A percentile compares a stretch with the other conserved stretches of the same genome.
Evolutionary conservation across 1,139 yeast genomes (phyloP).

Genomic region (Hyphopichia pseudoburtonii): DNA sequence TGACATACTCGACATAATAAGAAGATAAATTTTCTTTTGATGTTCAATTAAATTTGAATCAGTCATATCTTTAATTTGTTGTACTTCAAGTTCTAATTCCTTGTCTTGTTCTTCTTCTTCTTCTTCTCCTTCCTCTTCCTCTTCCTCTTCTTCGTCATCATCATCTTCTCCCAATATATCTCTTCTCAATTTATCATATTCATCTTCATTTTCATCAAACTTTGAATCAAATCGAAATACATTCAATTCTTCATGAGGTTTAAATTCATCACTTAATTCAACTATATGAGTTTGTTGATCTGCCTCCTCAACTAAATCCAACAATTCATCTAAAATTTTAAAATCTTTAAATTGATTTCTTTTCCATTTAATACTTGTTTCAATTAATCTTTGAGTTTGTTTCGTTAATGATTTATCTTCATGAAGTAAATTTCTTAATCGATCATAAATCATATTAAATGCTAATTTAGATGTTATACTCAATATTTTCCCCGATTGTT

Average conservation of each 20-base stretch:
- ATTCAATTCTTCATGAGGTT: conserved; percentile 50
- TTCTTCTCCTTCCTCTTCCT: conserved; percentile 15
- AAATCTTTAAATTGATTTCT: conserved; percentile 45
- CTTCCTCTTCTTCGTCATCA: conserved; percentile 21
- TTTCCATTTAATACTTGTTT: conserved; percentile 51
- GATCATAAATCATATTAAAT: conserved; percentile 55
- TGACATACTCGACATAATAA: conserved; percentile 90
- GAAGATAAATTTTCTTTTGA: conserved; percentile 75
- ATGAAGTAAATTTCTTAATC: conserved; percentile 58
- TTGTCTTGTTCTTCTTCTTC: conserved; percentile 13
- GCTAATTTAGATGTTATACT: conserved; percentile 23
- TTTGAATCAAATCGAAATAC: conserved; percentile 53
- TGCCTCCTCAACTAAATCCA: conserved; percentile 66
- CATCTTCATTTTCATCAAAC: conserved; percentile 51
- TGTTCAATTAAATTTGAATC: conserved; percentile 60
- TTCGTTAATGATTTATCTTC: conserved; percentile 46
- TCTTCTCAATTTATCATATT: conserved; percentile 19
- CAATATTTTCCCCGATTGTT: conserved; percentile 23
- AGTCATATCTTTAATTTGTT: conserved; percentile 63
- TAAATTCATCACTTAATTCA: conserved; percentile 46
- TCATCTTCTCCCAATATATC: conserved; percentile 18
- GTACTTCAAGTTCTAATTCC: conserved; percentile 7
- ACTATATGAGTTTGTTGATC: conserved; percentile 62
- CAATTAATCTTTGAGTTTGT: conserved; percentile 50
- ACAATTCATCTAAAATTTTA: conserved; percentile 39